These are phyloP conservation scores for Fusarium fujikuroi DNA, from an alignment of 2,329 filamentous ascomycete species.

Conservation along the genomic window DNA sequence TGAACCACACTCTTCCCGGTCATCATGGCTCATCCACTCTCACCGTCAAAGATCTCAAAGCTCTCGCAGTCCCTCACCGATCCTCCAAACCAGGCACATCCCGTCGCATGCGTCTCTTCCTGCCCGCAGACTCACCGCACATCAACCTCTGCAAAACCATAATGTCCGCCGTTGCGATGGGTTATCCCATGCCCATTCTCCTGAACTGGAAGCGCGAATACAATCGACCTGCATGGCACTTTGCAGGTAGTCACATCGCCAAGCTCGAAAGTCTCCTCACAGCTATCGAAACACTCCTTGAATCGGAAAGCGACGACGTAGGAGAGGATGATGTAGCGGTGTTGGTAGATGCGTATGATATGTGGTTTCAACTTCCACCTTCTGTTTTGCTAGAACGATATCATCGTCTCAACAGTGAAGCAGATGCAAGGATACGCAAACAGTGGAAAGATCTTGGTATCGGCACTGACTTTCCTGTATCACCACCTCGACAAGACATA, in stretches of 20 bases:
- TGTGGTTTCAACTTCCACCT: constrained; percentile 54
- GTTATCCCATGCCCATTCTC: constrained; percentile 51
- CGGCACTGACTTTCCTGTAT: constrained; percentile 43
- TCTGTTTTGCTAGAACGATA: constrained; percentile 52
- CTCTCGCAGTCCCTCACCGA: constrained; percentile 14
- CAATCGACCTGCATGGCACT: constrained; percentile 51
- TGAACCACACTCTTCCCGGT: neutral
- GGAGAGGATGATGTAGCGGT: constrained; percentile 49
- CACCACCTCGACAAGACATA: constrained; percentile 47
- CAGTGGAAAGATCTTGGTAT: constrained; percentile 38
- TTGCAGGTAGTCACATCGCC: constrained; percentile 52
- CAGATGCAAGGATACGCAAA: constrained; percentile 43
- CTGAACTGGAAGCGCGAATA: constrained; percentile 54
- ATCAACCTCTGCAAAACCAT: constrained; percentile 54
- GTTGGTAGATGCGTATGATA: constrained; percentile 53
- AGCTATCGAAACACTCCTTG: constrained; percentile 46
- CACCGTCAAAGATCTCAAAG: constrained; percentile 13
- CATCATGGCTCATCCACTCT: neutral
- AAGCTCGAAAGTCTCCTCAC: constrained; percentile 51
- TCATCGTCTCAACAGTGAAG: constrained; percentile 50
- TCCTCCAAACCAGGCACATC: constrained; percentile 5
- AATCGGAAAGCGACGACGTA: constrained; percentile 18
- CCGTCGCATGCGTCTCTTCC: constrained; percentile 51
- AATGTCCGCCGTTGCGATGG: constrained; percentile 52
- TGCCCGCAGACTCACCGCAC: constrained; percentile 51